Evolutionary conservation across 2,329 filamentous ascomycete species (phyloP), one percentile per base, ranked within the genome.

Genomic region (Dactylonectria macrodidyma): DNA sequence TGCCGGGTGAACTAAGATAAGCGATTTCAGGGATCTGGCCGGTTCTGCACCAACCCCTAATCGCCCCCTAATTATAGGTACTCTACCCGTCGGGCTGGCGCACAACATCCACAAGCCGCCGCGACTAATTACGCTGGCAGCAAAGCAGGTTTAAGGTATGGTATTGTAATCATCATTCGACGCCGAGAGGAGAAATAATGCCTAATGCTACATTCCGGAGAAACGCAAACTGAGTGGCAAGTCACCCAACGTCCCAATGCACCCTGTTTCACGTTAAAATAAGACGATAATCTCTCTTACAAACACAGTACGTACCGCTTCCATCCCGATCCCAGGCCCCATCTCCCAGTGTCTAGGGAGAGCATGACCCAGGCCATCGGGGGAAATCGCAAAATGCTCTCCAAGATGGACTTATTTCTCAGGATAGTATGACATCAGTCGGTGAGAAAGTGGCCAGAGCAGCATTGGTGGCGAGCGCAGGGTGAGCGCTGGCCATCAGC

Each of bases 341-440:
- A 19, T 19, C 19, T 19, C 19, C 19, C 19, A 19, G 19, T 19
- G 19, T 19, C 19, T 19, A 19, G 19, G 19, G 19, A 19, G 19
- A 19, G 19, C 19, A 19, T 24, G 46, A 48, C 46, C 46, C 46
- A 48, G 16, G 16, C 46, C 46, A 33, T 51, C 56, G 56, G 56
- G 56, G n/a, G 16, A 48, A 36, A 36, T 30, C 38, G 41, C 22
- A 36, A 36, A 55, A 55, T 61, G 36, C 36, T 30, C 47, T 48
- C 16, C 34, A n/a, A 52, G 3, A 44, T 52, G 58, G 19, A n/a
- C 48, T 22, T 52, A 51, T 60, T 52, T 30, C 58, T 60, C 48
- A 44, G 58, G 47, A 54, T 48, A 60, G 55, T 34, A 60, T 60
- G 58, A 60, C 50, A 48, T 52, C 58, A 60, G n/a, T 46, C 58